Percentiles rank a stretch among this genome's conserved stretches.
Conservation (phyloP, 164 flowering plant genomes). For the Vitis rotundifolia region DNA sequence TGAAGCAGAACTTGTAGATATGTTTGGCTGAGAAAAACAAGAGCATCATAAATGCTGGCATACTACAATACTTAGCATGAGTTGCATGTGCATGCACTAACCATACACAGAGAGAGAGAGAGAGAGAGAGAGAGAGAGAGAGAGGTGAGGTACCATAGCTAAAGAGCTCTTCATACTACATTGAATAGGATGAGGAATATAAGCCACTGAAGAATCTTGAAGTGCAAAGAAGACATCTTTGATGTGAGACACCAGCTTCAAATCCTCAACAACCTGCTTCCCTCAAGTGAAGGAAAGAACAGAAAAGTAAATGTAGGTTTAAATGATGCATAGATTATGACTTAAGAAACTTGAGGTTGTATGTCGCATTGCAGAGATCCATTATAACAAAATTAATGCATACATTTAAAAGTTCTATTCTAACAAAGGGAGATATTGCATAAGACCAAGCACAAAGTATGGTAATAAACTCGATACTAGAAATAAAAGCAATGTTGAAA, state of each 20-base stretch:
- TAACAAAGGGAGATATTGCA: neutral
- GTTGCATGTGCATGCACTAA: no score
- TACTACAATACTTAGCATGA: no score
- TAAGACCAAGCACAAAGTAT: neutral
- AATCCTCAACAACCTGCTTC: conserved; percentile 61
- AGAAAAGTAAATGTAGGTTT: neutral
- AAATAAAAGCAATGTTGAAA: no score
- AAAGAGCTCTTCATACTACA: conserved; percentile 20
- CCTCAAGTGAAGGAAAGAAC: conserved; percentile 7
- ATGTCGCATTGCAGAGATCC: neutral
- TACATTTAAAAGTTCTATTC: no score
- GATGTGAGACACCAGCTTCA: conserved; percentile 49
- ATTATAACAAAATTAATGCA: neutral
- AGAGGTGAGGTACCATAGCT: conserved; percentile 29
- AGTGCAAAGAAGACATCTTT: conserved; percentile 45
- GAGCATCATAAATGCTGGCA: no score
- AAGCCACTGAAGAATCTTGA: conserved; percentile 38
- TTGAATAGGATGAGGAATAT: conserved; percentile 26
- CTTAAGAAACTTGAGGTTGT: neutral
- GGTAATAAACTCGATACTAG: no score
- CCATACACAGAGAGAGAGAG: neutral
- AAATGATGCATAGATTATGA: neutral
- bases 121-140: conserved; percentile 14
- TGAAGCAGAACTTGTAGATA: no score
- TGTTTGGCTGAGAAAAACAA: no score